These are phyloP conservation scores for Dispira simplex DNA, from an alignment of 192 early-diverging fungal genomes.

Conservation along the genomic window DNA sequence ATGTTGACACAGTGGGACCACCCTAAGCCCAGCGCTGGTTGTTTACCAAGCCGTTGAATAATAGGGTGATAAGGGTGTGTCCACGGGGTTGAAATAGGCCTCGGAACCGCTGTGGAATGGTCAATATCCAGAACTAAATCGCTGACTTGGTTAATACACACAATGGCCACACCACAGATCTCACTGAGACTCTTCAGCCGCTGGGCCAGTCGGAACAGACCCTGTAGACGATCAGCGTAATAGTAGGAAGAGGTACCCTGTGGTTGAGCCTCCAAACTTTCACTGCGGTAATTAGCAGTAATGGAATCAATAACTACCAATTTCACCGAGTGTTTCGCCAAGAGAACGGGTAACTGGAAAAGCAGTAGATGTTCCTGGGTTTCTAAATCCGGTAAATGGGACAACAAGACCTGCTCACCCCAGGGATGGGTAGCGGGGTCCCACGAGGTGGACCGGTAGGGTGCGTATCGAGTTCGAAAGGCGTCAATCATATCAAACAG, in stretches of 20 bases:
- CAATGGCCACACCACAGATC: slow-evolving; percentile 42
- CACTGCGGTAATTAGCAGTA: slow-evolving; percentile 52
- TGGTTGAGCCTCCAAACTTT: slow-evolving; percentile 17
- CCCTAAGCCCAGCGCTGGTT: slow-evolving; percentile 49
- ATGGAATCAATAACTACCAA: slow-evolving; percentile 81
- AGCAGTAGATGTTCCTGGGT: slow-evolving; percentile 53
- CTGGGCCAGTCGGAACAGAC: slow-evolving; percentile 40
- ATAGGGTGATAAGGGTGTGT: slow-evolving; percentile 12
- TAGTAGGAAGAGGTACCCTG: slow-evolving; percentile 12
- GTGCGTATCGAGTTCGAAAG: slow-evolving; percentile 14
- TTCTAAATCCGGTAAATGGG: slow-evolving; percentile 49
- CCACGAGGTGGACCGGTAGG: slow-evolving; percentile 10
- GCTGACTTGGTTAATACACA: slow-evolving; percentile 74
- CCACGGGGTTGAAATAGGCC: slow-evolving; percentile 14
- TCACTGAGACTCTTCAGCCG: slow-evolving; percentile 44
- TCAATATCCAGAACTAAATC: slow-evolving; percentile 22
- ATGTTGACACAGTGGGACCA: slow-evolving; percentile 64
- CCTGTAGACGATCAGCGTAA: slow-evolving; percentile 25
- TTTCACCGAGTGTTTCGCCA: slow-evolving; percentile 33
- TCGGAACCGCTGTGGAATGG: slow-evolving; percentile 11
- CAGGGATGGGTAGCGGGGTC: slow-evolving; percentile 12
- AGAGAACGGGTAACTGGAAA: slow-evolving; percentile 54
- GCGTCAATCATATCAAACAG: slow-evolving; percentile 30
- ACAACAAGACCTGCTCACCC: slow-evolving; percentile 40
- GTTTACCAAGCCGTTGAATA: slow-evolving; percentile 21